Evolutionary conservation across 257 asterid genomes (phyloP).

Genomic region (Solanum verrucosum): DNA sequence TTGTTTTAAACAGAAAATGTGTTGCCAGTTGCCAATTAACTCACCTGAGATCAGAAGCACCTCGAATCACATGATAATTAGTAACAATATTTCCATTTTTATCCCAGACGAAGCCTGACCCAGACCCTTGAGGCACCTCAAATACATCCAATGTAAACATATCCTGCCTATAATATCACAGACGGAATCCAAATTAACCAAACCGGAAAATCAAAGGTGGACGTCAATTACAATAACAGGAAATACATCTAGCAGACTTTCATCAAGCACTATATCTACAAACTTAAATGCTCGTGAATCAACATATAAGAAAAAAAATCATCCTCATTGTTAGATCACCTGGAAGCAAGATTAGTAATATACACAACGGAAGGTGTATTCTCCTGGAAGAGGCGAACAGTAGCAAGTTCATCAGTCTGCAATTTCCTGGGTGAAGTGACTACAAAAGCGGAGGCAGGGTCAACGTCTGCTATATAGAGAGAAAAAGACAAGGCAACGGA

Average conservation of each 20-base stretch:
- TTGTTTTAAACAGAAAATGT: background rate
- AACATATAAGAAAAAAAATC: background rate
- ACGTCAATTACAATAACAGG: background rate
- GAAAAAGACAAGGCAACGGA: conserved; percentile 78
- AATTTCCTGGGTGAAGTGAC: conserved; percentile 57
- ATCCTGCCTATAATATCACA: conserved; percentile 61
- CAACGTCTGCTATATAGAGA: conserved; percentile 51
- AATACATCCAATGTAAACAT: conserved; percentile 84
- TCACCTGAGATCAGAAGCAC: conserved; percentile 95
- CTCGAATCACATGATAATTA: conserved; percentile 94
- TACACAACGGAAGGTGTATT: conserved; percentile 93
- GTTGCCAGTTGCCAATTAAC: background rate
- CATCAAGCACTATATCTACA: background rate
- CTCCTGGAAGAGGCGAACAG: conserved; percentile 83
- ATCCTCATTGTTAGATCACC: conserved; percentile 18
- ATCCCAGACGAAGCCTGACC: conserved; percentile 97
- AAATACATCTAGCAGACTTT: background rate
- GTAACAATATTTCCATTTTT: conserved; percentile 72
- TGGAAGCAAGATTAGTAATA: conserved; percentile 87
- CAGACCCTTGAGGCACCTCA: conserved; percentile 98
- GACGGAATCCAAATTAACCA: background rate
- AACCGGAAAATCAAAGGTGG: background rate
- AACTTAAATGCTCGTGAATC: background rate
- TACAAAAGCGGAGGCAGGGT: conserved; percentile 73
- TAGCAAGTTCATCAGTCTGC: conserved; percentile 94